Conservation (phyloP, 2,329 filamentous ascomycete species). For the Pseudocercospora musae region DNA sequence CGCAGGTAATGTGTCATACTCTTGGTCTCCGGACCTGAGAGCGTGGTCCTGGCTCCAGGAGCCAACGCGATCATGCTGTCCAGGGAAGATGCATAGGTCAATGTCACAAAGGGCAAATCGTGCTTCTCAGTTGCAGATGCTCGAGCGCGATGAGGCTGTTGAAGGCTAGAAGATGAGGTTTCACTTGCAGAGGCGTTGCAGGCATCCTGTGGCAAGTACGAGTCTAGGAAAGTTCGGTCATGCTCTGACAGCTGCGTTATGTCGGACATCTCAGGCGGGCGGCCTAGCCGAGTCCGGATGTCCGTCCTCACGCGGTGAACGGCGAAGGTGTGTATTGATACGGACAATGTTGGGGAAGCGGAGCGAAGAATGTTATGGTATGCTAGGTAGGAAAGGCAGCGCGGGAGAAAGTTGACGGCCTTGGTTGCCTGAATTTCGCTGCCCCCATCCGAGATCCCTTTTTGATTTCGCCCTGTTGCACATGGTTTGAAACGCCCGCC, state of each 20-base stretch:
- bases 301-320: background rate
- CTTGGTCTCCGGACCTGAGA: conserved; percentile 81
- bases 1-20: conserved; percentile 92
- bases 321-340: background rate
- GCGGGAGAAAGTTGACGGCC: background rate
- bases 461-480: background rate
- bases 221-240: conserved; percentile 46
- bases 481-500: background rate
- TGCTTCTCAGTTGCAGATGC: background rate
- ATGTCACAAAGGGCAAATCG: conserved; percentile 59
- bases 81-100: conserved; percentile 89
- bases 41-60: conserved; percentile 70
- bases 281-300: background rate
- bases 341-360: background rate
- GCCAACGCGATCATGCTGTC: conserved; percentile 74
- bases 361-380: background rate
- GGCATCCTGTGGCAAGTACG: conserved; percentile 44
- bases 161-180: background rate
- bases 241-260: conserved; percentile 35
- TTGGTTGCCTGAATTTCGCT: background rate
- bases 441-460: no score
- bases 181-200: conserved; percentile 1
- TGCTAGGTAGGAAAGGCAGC: no score
- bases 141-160: background rate
- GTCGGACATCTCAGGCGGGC: conserved; percentile 19